Evolutionary conservation across 192 early-diverging fungal genomes (phyloP), one percentile per base, ranked within the genome.

Genomic region (Umbelopsis vinacea): DNA sequence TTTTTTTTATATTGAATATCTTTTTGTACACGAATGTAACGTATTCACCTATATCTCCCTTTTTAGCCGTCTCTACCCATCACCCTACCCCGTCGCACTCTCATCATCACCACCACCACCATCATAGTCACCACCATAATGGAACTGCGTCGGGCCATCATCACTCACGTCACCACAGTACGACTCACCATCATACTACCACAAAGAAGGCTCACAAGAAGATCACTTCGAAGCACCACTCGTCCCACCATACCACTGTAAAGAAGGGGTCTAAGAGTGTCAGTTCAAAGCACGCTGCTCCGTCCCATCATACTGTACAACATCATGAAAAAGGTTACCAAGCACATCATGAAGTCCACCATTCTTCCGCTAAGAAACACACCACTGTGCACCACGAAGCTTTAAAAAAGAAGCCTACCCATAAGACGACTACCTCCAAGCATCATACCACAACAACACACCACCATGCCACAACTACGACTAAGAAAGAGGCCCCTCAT

Each of bases 351-450:
- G 57, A 37, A 29, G 15, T 12, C 15, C 57, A 63, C 10, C 57
- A 63, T 8, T n/a, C 57, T 17, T 19, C 57, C 15, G 6, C 57
- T 29, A 29, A 29, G 24, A 63, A 63, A 17, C 26, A 33, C 22
- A 54, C 53, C n/a, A 54, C 52, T 26, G 53, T 22, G 6, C 57
- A 63, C 29, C 57, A 63, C 33, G 14, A 29, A 11, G 26, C 26
- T 55, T 24, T 2, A 2, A 26, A 15, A 29, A 63, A 33, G 33
- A 37, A 19, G 1, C 6, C 6, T 63, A 29, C 33, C 3, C 57
- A 63, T 19, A 63, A 63, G 57, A 63, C 57, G 3, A 63, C 57
- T 37, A 63, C 57, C 57, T 63, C 57, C 15, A 63, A 63, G 33
- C 29, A 29, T 15, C 57, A 63, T 11, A 43, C 40, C 6, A 21